Evolutionary conservation across 768 basidiomycete species (phyloP), one percentile per base, ranked within the genome.

Genomic region (Tulasnella sp.): DNA sequence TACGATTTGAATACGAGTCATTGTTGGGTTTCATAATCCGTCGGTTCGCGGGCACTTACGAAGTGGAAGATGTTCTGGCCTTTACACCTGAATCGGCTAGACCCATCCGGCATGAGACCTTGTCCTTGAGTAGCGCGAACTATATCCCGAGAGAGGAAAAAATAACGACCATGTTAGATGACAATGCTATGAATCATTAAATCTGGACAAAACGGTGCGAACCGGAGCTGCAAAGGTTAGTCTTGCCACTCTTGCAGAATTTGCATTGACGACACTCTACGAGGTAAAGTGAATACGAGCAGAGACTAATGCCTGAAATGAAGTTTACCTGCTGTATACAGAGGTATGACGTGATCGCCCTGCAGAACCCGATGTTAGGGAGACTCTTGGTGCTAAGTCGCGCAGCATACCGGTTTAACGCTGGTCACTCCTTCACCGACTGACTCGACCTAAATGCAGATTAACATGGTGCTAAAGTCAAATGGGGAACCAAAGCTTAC

Each of bases 241-340:
- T 99, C 88, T 99, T 99, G 75, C 94, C 94, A 79, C 93, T 94
- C 85, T 92, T 97, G 88, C 98, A 99, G 87, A 99, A 99, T 85
- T 98, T 99, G 87, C 98, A 99, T 86, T 99, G 92, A 48, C 89
- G 90, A 83, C 95, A 98, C 85, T 98, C 96, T 92, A 80, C 15
- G 83, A 75, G 13, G 57, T 20, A 79, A 80, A 79, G 80, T 32
- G n/a, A n/a, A 15, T 37, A 13, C 69, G 61, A 2, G 29, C 57
- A 13, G 16, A 74, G 75, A 70, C 46, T 32, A 48, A 40, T 26
- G 55, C 15, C 39, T 51, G 15, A 77, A 39, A 20, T 39, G 32
- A 40, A 16, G 82, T 87, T 77, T 75, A 92, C 95, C 95, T 69
- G 96, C 96, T 40, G 95, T 98, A 84, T 98, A 96, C 74, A 99